Evolutionary conservation across 495 filamentous ascomycete genomes (phyloP).

Genomic region (Penicillium ochrochloron): DNA sequence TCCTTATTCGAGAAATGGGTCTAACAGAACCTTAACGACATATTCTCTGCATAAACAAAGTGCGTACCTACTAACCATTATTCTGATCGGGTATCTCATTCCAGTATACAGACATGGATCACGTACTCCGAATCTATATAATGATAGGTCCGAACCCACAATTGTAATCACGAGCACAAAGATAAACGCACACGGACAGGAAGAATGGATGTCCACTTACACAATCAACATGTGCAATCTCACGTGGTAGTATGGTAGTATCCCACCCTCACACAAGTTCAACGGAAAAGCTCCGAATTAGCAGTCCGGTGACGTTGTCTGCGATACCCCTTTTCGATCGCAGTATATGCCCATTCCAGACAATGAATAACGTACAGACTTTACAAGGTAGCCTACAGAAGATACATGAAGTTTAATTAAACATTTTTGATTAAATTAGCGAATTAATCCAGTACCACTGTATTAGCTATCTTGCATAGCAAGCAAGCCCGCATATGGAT

Average conservation of each 20-base stretch:
- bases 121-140: no score
- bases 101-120: no score
- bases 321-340: background rate
- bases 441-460: background rate
- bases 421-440: background rate
- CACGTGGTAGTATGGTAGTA: constrained; percentile 12
- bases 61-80: no score
- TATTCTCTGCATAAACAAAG: no score
- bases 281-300: background rate
- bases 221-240: background rate
- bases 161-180: no score
- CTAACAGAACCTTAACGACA: no score
- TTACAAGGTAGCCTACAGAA: background rate
- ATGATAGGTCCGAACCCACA: no score
- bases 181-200: no score
- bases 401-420: background rate
- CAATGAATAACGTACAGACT: background rate
- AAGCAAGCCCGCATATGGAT: constrained; percentile 1
- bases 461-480: background rate
- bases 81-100: no score
- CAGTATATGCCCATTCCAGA: background rate
- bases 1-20: no score
- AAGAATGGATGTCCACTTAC: background rate
- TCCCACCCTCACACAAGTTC: background rate
- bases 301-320: no score